Conservation (phyloP, 768 basidiomycete species). For the Termitomyces sp. region DNA sequence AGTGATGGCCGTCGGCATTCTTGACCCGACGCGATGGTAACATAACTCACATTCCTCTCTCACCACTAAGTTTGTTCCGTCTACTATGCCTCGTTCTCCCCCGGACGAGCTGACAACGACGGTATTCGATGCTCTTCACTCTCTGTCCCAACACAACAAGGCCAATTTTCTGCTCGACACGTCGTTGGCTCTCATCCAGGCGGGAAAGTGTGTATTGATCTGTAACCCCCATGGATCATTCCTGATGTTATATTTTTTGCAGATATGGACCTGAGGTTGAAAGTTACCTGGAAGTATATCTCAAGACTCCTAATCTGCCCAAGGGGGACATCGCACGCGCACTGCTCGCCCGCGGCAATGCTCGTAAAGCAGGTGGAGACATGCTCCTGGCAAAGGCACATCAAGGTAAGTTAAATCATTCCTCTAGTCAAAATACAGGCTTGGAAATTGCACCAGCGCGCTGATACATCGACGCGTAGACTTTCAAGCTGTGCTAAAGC, state of each 20-base stretch:
- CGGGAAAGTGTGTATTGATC: slow-evolving; percentile 42
- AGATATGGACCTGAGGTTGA: slow-evolving; percentile 68
- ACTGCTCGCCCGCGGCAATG: slow-evolving; percentile 57
- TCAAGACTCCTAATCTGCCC: slow-evolving; percentile 57
- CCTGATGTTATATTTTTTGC: slow-evolving; percentile 9
- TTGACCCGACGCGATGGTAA: not conserved
- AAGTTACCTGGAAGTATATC: slow-evolving; percentile 63
- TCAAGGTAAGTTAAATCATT: slow-evolving; percentile 41
- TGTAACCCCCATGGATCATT: slow-evolving; percentile 1
- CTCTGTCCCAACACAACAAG: slow-evolving; percentile 42
- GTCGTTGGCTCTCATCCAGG: slow-evolving; percentile 45
- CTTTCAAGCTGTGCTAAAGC: slow-evolving; percentile 55
- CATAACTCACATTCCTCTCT: not conserved
- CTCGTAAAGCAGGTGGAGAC: slow-evolving; percentile 55
- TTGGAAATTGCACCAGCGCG: not conserved
- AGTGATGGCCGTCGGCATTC: slow-evolving; percentile 4
- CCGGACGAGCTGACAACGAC: slow-evolving; percentile 54
- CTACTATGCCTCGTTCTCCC: slow-evolving; percentile 23
- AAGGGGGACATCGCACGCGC: slow-evolving; percentile 52
- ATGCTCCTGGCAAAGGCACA: slow-evolving; percentile 55
- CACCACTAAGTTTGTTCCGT: not conserved
- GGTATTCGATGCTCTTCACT: slow-evolving; percentile 46
- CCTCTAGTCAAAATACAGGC: not conserved
- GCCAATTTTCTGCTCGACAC: slow-evolving; percentile 53
- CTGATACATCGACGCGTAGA: slow-evolving; percentile 33